Evolutionary conservation across 1,139 yeast species (phyloP), one percentile per base, ranked within the genome.

Genomic region (Kodamaea plutei): DNA sequence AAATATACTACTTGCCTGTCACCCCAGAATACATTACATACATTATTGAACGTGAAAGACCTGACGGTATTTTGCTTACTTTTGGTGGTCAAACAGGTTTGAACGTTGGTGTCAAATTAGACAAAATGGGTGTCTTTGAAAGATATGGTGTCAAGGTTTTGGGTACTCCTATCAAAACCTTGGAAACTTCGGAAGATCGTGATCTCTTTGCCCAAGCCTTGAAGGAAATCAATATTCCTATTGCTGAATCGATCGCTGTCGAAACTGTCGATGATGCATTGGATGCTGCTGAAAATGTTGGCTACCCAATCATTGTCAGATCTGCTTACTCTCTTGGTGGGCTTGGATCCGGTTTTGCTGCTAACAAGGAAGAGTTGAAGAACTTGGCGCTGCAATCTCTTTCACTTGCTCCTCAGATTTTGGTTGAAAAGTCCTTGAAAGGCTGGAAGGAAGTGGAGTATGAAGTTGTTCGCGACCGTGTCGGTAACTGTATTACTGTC

Each of bases 381-480:
- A 83, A 84, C 61, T 73, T 91, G 58, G 82, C 95, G 29, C 78
- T 95, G 29, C 95, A 85, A 60, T 84, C 96, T 2, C 69, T 91
- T 40, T 80, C 96, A 14, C 66, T 88, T 40, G 79, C 96, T 27
- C 96, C 96, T 30, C 99, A 91, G 69, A 85, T 91, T 48, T 70
- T 91, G 50, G 97, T 91, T 41, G 98, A 91, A 65, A 89, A 85
- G 67, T 89, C 97, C 4, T 70, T 91, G 63, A 91, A 89, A 69
- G 98, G 98, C 43, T 91, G 98, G 98, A 91, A 91, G 61, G 98
- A 91, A 67, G 93, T 91, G 37, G 98, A 91, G 67, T 91, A 91
- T 61, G 98, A 91, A 67, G 98, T 91, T 45, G 98, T 91, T 36
- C 85, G 98, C 62, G 98, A 91, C 62, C 76, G 94, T 50, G 89